These are phyloP conservation scores for Pichia inconspicua DNA, from an alignment of 1,139 yeast species.

Conservation along the genomic window DNA sequence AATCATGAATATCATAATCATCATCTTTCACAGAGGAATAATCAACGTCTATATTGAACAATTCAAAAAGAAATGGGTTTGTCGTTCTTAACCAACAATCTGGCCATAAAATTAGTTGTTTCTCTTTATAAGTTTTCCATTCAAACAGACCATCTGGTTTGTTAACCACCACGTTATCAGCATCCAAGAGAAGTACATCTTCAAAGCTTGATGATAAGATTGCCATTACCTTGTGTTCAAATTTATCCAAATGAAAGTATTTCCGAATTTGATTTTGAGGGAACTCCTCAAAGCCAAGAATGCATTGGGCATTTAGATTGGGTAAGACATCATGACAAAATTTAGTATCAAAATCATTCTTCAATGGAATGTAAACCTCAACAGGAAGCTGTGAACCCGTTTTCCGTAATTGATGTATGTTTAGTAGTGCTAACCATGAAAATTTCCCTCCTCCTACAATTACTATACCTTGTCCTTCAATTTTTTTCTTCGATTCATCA, in stretches of 20 bases:
- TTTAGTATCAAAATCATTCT: conserved; percentile 39
- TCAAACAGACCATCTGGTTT: conserved; percentile 46
- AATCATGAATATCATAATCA: conserved; percentile 41
- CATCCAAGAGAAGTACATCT: conserved; percentile 54
- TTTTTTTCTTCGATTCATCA: conserved; percentile 4
- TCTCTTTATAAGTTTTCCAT: conserved; percentile 27
- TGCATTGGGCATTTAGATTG: conserved; percentile 39
- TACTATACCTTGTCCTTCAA: conserved; percentile 46
- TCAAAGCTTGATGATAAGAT: conserved; percentile 52
- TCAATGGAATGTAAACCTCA: conserved; percentile 51
- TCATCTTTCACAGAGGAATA: conserved; percentile 23
- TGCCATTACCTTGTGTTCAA: conserved; percentile 58
- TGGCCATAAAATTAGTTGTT: conserved; percentile 54
- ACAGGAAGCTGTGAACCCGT: conserved; percentile 49
- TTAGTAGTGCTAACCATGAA: conserved; percentile 46
- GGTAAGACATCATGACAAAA: conserved; percentile 43
- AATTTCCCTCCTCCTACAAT: conserved; percentile 57
- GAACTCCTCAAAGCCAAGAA: conserved; percentile 23
- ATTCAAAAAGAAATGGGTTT: conserved; percentile 50
- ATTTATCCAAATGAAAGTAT: conserved; percentile 39
- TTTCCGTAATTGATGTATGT: conserved; percentile 44
- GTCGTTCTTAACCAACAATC: conserved; percentile 63
- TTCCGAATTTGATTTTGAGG: conserved; percentile 25
- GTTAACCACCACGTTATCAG: conserved; percentile 56
- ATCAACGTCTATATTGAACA: conserved; percentile 39